Evolutionary conservation across 208 protist species (phyloP), one percentile per base, ranked within the genome.

Genomic region (Crithidia brevicula): DNA sequence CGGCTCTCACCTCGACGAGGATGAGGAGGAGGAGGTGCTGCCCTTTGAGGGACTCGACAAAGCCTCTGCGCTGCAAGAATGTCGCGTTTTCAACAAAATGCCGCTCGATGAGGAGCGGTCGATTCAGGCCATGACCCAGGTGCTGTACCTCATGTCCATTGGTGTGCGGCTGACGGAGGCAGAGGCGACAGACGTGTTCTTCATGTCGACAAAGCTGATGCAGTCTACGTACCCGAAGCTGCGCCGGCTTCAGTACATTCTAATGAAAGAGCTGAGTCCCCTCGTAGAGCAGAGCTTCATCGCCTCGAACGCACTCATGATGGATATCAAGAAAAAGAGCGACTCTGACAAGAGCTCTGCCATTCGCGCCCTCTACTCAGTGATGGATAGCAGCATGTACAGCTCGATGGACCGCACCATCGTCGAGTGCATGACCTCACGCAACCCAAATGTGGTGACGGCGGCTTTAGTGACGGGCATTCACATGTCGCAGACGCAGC

Each of bases 141-240:
- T 99, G 16, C 85, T 99, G 16, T 99, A 98, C 66, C 82, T 99
- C 18, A 74, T 99, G 23, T 85, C 72, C 38, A 95, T 97, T 47
- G 97, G 98, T 60, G 93, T 98, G 42, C 79, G 67, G 0, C 86
- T 99, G 40, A 97, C 92, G 7, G 83, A 83, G 45, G 85, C 54
- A 8, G 99, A 99, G 84, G 97, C 98, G 7, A 99, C 98, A 7
- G 92, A 98, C 57, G 62, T 99, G 50, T 99, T 99, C 85, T 99
- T 99, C 77, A 94, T 92, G 68, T 94, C 97, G 0, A 99, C 98
- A 11, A 99, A 99, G 81, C 87, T 99, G 25, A 97, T 99, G 66
- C 97, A 99, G 77, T 98, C 96, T 5, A 87, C 85, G 27, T 85
- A 99, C 79, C 70, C 92, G 15, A 93, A 96, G 62, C 91, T 99